Evolutionary conservation across 2,329 filamentous ascomycete genomes (phyloP).

Genomic region (Trichoderma harzianum): DNA sequence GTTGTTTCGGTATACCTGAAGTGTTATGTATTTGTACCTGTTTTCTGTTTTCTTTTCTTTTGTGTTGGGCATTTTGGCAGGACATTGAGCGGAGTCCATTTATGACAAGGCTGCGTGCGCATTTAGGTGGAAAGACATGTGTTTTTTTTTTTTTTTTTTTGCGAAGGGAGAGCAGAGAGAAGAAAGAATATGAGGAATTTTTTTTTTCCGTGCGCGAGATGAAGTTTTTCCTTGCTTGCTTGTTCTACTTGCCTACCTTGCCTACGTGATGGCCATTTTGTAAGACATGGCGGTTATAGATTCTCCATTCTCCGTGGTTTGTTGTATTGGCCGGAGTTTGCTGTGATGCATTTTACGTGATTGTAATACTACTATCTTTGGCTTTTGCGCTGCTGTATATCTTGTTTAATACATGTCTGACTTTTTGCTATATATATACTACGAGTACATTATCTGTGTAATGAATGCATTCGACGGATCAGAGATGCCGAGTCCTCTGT

Average conservation of each 20-base stretch:
- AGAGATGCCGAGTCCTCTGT: background rate
- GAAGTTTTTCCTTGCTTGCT: background rate
- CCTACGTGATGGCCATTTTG: background rate
- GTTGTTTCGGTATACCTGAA: conserved; percentile 18
- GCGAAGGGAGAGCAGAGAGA: background rate
- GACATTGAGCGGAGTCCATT: conserved; percentile 14
- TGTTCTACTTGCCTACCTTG: background rate
- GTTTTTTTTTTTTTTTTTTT: background rate
- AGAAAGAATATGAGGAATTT: background rate
- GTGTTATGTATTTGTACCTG: conserved; percentile 11
- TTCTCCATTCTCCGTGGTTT: background rate
- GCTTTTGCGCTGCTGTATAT: background rate
- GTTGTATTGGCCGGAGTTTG: background rate
- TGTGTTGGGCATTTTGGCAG: conserved; percentile 14
- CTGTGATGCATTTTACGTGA: background rate
- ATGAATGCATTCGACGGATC: background rate
- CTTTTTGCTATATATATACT: background rate
- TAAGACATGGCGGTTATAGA: background rate
- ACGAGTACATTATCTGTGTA: background rate
- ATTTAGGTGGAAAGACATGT: background rate
- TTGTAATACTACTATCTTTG: background rate
- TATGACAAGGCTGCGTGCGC: conserved; percentile 6
- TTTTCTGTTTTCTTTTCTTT: background rate
- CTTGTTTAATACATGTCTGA: background rate
- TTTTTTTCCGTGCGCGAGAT: background rate